A percentile compares a stretch with the other conserved stretches of the same genome.
phyloP scores from a whole-genome alignment of 2,329 filamentous ascomycete species.

The Pestalotiopsis sp. region DNA sequence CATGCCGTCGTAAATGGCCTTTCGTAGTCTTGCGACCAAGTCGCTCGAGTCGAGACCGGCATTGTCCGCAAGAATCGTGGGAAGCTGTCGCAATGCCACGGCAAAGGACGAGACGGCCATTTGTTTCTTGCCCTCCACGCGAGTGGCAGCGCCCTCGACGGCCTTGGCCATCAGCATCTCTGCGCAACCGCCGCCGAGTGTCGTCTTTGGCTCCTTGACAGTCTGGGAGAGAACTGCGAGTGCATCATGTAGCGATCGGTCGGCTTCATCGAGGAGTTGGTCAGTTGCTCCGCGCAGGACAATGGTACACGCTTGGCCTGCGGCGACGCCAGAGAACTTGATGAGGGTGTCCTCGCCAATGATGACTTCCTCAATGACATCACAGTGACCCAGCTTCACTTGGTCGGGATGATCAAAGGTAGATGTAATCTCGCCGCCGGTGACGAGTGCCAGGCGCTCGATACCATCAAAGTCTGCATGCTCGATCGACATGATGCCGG shows the following conservation, averaged over 20 bases:
- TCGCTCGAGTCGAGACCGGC: constrained; percentile 95
- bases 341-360: constrained; percentile 98
- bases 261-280: constrained; percentile 94
- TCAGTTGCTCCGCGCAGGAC: constrained; percentile 95
- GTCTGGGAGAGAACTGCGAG: constrained; percentile 96
- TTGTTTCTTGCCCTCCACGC: constrained; percentile 95
- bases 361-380: constrained; percentile 95
- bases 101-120: constrained; percentile 91
- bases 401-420: constrained; percentile 98
- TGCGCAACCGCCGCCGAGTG: constrained; percentile 91
- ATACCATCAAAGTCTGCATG: constrained; percentile 99
- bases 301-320: constrained; percentile 93
- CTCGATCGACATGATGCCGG: constrained; percentile 97
- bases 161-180: constrained; percentile 99
- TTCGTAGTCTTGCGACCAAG: constrained; percentile 86
- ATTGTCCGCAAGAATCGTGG: constrained; percentile 96
- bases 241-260: constrained; percentile 94
- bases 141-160: constrained; percentile 89
- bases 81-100: constrained; percentile 85
- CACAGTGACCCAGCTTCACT: constrained; percentile 93
- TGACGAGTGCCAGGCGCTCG: constrained; percentile 91
- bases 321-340: constrained; percentile 94
- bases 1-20: constrained; percentile 93
- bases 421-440: constrained; percentile 94
- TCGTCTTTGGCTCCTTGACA: constrained; percentile 90